A percentile compares a stretch with the other conserved stretches of the same genome.
phyloP scores from a whole-genome alignment of 805 yeast genomes.

The Brettanomyces nanus region DNA sequence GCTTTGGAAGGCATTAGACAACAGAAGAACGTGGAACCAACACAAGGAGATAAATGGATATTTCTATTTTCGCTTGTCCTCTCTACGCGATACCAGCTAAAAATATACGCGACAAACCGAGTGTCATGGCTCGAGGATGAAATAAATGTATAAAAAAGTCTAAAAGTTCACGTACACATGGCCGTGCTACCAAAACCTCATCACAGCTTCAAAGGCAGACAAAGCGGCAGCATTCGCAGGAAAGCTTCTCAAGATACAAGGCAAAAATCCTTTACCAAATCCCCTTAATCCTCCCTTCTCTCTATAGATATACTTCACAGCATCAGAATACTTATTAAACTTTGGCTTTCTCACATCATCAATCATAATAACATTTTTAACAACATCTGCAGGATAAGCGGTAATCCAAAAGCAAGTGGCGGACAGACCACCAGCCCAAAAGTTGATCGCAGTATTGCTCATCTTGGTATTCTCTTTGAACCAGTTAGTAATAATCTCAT shows the following conservation, averaged over 20 bases:
- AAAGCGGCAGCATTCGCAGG: slow-evolving; percentile 93
- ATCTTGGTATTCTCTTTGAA: slow-evolving; percentile 57
- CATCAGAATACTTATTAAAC: slow-evolving; percentile 63
- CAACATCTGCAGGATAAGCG: slow-evolving; percentile 85
- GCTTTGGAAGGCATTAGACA: slow-evolving; percentile 2
- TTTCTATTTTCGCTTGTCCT: too few species aligned
- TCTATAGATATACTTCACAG: slow-evolving; percentile 58
- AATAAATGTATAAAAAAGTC: too few species aligned
- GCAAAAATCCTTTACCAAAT: slow-evolving; percentile 73
- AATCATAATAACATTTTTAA: slow-evolving; percentile 78
- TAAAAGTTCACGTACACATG: too few species aligned
- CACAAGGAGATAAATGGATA: too few species aligned
- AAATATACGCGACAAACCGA: too few species aligned
- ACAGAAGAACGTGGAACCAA: background rate
- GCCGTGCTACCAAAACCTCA: slow-evolving; percentile 39
- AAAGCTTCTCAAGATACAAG: slow-evolving; percentile 73
- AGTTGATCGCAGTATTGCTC: slow-evolving; percentile 65
- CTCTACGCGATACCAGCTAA: too few species aligned
- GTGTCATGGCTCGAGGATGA: too few species aligned
- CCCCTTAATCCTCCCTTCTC: slow-evolving; percentile 57
- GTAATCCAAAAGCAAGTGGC: slow-evolving; percentile 85
- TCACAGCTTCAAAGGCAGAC: slow-evolving; percentile 81
- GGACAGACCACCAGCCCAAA: slow-evolving; percentile 87
- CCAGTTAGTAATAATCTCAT: slow-evolving; percentile 67
- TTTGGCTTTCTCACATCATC: slow-evolving; percentile 67